Evolutionary conservation across 2,329 filamentous ascomycete genomes (phyloP).

Genomic region (Metarhizium guizhouense): DNA sequence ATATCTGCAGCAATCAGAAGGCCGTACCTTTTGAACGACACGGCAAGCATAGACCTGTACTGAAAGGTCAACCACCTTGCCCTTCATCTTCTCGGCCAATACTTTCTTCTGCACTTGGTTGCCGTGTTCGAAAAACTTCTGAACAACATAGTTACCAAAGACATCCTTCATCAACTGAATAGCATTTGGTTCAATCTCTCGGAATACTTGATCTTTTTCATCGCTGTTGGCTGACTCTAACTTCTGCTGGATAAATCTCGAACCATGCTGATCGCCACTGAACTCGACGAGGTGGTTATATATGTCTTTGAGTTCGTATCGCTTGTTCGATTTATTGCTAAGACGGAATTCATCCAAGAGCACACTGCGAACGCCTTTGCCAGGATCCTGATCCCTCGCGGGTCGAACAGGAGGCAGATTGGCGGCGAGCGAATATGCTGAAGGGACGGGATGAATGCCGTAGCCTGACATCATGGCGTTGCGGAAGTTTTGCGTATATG

Average conservation of each 20-base stretch:
- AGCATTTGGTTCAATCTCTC: slow-evolving; percentile 75
- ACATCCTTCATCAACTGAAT: slow-evolving; percentile 91
- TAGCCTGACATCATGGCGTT: slow-evolving; percentile 26
- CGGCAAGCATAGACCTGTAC: slow-evolving; percentile 88
- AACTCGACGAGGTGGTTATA: slow-evolving; percentile 86
- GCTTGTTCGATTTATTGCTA: slow-evolving; percentile 60
- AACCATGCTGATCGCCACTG: slow-evolving; percentile 90
- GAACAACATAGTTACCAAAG: slow-evolving; percentile 97
- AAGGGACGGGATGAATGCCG: slow-evolving; percentile 23
- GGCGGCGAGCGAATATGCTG: slow-evolving; percentile 19
- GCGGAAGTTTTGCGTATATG: slow-evolving; percentile 27
- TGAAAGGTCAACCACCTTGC: slow-evolving; percentile 71
- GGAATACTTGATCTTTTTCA: slow-evolving; percentile 85
- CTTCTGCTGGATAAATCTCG: slow-evolving; percentile 90
- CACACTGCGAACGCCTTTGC: slow-evolving; percentile 56
- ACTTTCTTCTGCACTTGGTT: slow-evolving; percentile 88
- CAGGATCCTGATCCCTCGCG: slow-evolving; percentile 48
- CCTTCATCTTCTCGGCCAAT: slow-evolving; percentile 78
- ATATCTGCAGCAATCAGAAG: neutral
- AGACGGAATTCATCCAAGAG: slow-evolving; percentile 73
- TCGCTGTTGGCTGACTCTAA: slow-evolving; percentile 89
- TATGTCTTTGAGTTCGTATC: slow-evolving; percentile 83
- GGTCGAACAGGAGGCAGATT: slow-evolving; percentile 22
- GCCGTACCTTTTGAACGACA: slow-evolving; percentile 78
- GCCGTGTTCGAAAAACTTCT: slow-evolving; percentile 95